Percentiles rank a stretch among this genome's conserved stretches.
phyloP scores from a whole-genome alignment of 768 basidiomycete genomes.

The Kwoniella dejecticola region DNA sequence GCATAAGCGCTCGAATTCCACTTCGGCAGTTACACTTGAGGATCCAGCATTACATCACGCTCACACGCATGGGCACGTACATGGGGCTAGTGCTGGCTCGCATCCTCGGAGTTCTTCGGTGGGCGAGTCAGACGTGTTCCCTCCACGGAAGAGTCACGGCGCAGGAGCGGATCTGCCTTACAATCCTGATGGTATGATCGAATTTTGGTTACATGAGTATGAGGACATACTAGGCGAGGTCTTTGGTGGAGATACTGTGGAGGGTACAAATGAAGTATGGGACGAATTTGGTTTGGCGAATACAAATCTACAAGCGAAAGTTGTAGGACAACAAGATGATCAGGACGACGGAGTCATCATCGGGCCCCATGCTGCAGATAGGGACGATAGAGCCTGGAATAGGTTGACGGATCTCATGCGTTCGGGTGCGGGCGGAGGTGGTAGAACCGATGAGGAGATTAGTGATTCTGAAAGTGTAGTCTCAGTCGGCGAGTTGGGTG shows the following conservation, averaged over 20 bases:
- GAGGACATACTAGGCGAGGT: conserved; percentile 76
- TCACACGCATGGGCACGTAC: conserved; percentile 6
- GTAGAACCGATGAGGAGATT: conserved; percentile 68
- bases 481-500: conserved; percentile 82
- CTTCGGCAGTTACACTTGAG: conserved; percentile 44
- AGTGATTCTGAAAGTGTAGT: conserved; percentile 93
- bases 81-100: neutral
- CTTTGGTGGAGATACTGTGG: conserved; percentile 57
- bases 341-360: conserved; percentile 56
- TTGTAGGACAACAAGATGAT: neutral
- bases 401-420: conserved; percentile 74
- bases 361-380: conserved; percentile 27
- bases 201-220: conserved; percentile 88
- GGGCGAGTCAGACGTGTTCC: conserved; percentile 85
- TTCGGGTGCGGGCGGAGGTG: conserved; percentile 54
- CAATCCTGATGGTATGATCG: conserved; percentile 82
- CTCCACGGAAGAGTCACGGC: conserved; percentile 77
- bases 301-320: conserved; percentile 1
- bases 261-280: conserved; percentile 13
- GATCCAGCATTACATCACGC: conserved; percentile 33
- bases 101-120: conserved; percentile 58
- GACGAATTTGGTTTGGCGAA: conserved; percentile 41
- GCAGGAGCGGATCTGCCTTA: conserved; percentile 79
- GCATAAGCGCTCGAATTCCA: conserved; percentile 53
- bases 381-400: conserved; percentile 68